phyloP scores from a whole-genome alignment of 2,329 filamentous ascomycete species.

The Penicillium brasilianum region DNA sequence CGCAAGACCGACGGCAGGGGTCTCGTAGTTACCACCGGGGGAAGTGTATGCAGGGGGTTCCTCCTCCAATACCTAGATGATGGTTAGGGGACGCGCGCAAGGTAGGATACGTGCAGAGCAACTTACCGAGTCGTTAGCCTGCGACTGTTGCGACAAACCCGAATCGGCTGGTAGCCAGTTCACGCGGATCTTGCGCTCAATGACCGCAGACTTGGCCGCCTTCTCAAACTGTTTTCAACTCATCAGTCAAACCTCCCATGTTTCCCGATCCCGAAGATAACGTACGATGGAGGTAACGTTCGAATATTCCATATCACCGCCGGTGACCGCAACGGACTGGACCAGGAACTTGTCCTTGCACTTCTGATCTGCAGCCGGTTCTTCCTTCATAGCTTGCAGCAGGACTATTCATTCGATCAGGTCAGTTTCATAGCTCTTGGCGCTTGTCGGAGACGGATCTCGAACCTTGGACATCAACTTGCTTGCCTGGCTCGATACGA shows the following conservation, averaged over 20 bases:
- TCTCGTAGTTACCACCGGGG: slow-evolving; percentile 56
- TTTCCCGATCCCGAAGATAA: slow-evolving; percentile 16
- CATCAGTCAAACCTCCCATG: slow-evolving; percentile 23
- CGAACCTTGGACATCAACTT: slow-evolving; percentile 90
- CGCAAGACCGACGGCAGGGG: slow-evolving; percentile 51
- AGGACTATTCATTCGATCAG: slow-evolving; percentile 65
- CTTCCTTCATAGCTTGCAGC: slow-evolving; percentile 96
- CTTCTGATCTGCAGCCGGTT: slow-evolving; percentile 81
- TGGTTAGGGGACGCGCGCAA: slow-evolving; percentile 14
- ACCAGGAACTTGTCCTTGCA: slow-evolving; percentile 98
- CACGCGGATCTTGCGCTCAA: slow-evolving; percentile 96
- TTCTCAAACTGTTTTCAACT: slow-evolving; percentile 69
- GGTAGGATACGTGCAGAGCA: background rate
- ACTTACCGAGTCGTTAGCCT: slow-evolving; percentile 46
- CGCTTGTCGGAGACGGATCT: slow-evolving; percentile 2
- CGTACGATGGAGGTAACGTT: slow-evolving; percentile 82
- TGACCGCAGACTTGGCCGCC: slow-evolving; percentile 74
- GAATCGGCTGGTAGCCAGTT: slow-evolving; percentile 74
- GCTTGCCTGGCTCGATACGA: slow-evolving; percentile 85
- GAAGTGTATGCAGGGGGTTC: slow-evolving; percentile 62
- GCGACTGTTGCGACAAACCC: slow-evolving; percentile 32
- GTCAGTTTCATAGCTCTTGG: slow-evolving; percentile 4
- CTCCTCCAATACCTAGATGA: slow-evolving; percentile 43
- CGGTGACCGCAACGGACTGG: slow-evolving; percentile 82
- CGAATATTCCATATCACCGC: slow-evolving; percentile 76